Percentiles rank a stretch among this genome's conserved stretches.
These are phyloP conservation scores for Barbatosphaeria neglecta DNA, from an alignment of 495 filamentous ascomycete genomes.

Conservation along the genomic window DNA sequence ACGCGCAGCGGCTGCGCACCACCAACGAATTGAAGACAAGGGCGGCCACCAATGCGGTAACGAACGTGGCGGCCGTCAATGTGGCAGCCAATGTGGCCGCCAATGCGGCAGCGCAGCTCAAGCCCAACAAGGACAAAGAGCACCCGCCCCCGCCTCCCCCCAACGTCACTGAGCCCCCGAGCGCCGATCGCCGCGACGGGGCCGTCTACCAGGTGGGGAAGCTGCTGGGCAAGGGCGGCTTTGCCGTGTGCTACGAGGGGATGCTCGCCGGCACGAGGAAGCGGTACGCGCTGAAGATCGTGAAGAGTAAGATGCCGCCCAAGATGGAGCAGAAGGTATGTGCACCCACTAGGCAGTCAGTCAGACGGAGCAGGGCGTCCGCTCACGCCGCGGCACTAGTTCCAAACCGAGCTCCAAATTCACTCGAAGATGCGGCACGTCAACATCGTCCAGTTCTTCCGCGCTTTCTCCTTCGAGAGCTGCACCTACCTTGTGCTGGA, in stretches of 20 bases:
- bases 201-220: conserved; percentile 74
- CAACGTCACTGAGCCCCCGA: conserved; percentile 60
- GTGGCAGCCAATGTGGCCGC: too few species aligned
- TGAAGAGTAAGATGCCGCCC: conserved; percentile 73
- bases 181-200: conserved; percentile 48
- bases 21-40: conserved; percentile 44
- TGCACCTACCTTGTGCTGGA: conserved; percentile 93
- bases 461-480: conserved; percentile 79
- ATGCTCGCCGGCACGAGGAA: conserved; percentile 51
- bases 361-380: too few species aligned
- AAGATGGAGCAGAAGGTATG: conserved; percentile 80
- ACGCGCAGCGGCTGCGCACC: conserved; percentile 37
- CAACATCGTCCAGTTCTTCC: conserved; percentile 88
- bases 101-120: conserved; percentile 40
- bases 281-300: conserved; percentile 78
- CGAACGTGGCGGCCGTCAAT: too few species aligned
- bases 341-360: neutral
- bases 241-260: conserved; percentile 82
- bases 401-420: conserved; percentile 94
- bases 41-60: too few species aligned
- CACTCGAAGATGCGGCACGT: conserved; percentile 94
- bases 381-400: conserved; percentile 45
- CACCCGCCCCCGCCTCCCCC: conserved; percentile 68
- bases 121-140: conserved; percentile 50
- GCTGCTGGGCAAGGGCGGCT: conserved; percentile 84